Evolutionary conservation across 176 grass and related monocot species (phyloP).

Genomic region (Phyllostachys edulis): DNA sequence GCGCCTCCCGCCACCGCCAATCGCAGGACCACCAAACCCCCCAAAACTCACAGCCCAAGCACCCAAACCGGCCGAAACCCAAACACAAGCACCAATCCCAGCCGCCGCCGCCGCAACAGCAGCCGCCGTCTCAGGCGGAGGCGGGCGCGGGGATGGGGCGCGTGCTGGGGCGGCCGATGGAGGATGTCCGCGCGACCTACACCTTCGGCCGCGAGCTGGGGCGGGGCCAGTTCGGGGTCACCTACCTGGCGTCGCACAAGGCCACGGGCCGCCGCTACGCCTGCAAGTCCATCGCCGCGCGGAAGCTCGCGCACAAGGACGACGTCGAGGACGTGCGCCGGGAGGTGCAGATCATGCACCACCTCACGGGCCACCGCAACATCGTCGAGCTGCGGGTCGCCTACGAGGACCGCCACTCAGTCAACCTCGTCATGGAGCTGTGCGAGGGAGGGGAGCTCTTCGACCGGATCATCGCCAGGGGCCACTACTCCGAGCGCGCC

Average conservation of each 20-base stretch:
- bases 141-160: slow-evolving; percentile 21
- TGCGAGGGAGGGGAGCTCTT: slow-evolving; percentile 99
- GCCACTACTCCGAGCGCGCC: slow-evolving; percentile 83
- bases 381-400: slow-evolving; percentile 87
- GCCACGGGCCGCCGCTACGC: slow-evolving; percentile 45
- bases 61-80: slow-evolving; percentile 14
- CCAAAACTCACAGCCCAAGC: slow-evolving; percentile 22
- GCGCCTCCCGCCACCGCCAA: slow-evolving; percentile 62
- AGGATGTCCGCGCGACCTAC: slow-evolving; percentile 74
- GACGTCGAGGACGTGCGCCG: slow-evolving; percentile 83
- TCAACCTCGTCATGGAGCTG: slow-evolving; percentile 99
- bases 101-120: background rate
- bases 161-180: slow-evolving; percentile 67
- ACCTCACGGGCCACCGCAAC: slow-evolving; percentile 88
- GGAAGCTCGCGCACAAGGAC: slow-evolving; percentile 66
- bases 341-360: slow-evolving; percentile 99
- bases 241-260: slow-evolving; percentile 83
- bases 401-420: slow-evolving; percentile 86
- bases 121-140: background rate
- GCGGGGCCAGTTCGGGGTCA: slow-evolving; percentile 85
- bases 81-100: background rate
- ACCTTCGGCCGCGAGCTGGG: slow-evolving; percentile 84
- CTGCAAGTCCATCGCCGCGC: slow-evolving; percentile 90
- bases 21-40: background rate
- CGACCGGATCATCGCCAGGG: slow-evolving; percentile 85